Evolutionary conservation across 805 yeast genomes (phyloP), one percentile per base, ranked within the genome.

Genomic region (Yueomyces sinensis): DNA sequence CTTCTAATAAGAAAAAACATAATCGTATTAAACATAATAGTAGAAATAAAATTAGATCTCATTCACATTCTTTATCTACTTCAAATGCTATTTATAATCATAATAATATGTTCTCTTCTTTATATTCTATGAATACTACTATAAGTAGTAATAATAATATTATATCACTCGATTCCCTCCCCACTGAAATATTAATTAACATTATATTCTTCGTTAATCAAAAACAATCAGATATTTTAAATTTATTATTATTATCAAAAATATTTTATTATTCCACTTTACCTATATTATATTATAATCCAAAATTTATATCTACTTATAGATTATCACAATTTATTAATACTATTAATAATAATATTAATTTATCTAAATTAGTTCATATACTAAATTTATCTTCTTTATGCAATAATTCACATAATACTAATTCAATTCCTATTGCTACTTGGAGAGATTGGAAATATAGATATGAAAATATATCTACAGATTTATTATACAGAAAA

Each of bases 361-460:
- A 60, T 3, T 64, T 79, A 34, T 86, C 87, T 0, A 46, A 50
- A 17, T 63, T 66, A 38, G 81, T 84, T 3, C 65, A 65, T 42
- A 38, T 45, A 0, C 49, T 84, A 30, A 82, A 84, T 49, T 52
- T 84, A 18, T 75, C 87, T 1, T 52, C 49, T 4, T 37, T 68
- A 32, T 43, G 50, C 17, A 59, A 66, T 16, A 74, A 75, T 0
- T 32, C 54, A 7, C 48, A 63, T 11, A 17, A 19, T 5, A 9
- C 15, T 13, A 13, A 27, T 5, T 17, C 20, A 25, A 19, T 48
- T 29, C 68, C 76, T 2, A 56, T 70, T 33, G 94, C 94, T 0
- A 79, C 89, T 9, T 84, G 95, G 95, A 67, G 95, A 50, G 95
- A 84, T 53, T 84, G 94, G 94, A 79, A 82, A 47, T 77, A 68